These are phyloP conservation scores for Aspergillus spinulosporus DNA, from an alignment of 2,329 filamentous ascomycete genomes.

Conservation along the genomic window DNA sequence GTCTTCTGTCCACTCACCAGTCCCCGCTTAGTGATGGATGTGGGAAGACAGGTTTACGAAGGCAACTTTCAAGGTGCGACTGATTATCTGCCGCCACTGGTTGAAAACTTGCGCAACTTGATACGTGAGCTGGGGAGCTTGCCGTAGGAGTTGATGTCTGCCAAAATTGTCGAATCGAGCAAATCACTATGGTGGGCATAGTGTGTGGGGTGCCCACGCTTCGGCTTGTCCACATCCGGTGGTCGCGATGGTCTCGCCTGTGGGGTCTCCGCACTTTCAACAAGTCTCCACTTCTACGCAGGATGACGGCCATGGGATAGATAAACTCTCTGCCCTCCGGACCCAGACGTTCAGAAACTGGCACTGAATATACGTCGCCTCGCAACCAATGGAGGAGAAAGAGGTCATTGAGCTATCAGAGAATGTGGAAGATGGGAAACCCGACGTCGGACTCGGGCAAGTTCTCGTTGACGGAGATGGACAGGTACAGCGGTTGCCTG, in stretches of 20 bases:
- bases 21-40: conserved; percentile 10
- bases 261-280: conserved; percentile 1
- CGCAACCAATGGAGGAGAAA: conserved; percentile 4
- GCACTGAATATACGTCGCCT: not conserved
- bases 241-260: not conserved
- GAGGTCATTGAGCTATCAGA: conserved; percentile 14
- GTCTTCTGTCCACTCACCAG: conserved; percentile 7
- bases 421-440: conserved; percentile 13
- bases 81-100: conserved; percentile 4
- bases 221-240: conserved; percentile 3
- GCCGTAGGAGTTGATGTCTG: not conserved
- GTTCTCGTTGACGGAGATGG: conserved; percentile 23
- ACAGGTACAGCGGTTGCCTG: conserved; percentile 23
- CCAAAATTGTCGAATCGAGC: not conserved
- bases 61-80: conserved; percentile 2
- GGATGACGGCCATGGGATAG: not conserved
- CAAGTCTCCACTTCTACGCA: not conserved
- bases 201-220: not conserved
- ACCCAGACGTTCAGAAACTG: not conserved
- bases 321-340: not conserved
- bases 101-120: conserved; percentile 7
- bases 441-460: not conserved
- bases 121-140: conserved; percentile 7
- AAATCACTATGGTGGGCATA: not conserved
- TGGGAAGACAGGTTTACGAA: conserved; percentile 7